Conservation (phyloP, 1,284 basidiomycete genomes). For the Golubevia sp. region DNA sequence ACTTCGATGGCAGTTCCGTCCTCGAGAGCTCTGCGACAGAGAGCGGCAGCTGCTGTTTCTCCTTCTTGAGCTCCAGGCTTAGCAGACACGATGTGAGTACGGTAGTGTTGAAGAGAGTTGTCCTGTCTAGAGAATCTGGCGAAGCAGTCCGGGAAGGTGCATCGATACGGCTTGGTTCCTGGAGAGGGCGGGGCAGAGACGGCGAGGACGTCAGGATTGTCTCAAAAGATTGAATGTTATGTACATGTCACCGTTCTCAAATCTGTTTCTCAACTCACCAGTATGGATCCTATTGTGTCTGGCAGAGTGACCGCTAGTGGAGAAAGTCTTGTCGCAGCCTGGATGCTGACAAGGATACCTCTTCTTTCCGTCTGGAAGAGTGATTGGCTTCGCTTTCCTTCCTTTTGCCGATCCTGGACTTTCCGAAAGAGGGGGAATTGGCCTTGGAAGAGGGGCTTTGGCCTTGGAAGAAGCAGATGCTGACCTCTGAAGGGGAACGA, state of each 20-base stretch:
- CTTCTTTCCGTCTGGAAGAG: constrained; percentile 62
- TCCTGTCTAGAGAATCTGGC: constrained; percentile 59
- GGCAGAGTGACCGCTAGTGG: constrained; percentile 80
- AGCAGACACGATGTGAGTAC: constrained; percentile 51
- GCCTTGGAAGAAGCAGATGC: no score
- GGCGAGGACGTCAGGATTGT: no score
- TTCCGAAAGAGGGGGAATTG: no score
- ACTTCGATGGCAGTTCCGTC: constrained; percentile 55
- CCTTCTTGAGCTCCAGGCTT: constrained; percentile 25
- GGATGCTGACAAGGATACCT: constrained; percentile 67
- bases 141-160: constrained; percentile 57
- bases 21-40: constrained; percentile 41
- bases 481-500: no score
- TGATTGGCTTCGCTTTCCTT: no score
- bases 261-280: constrained; percentile 78
- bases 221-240: no score
- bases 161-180: constrained; percentile 52
- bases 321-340: constrained; percentile 75
- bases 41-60: constrained; percentile 34
- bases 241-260: no score
- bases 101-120: constrained; percentile 59
- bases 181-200: not conserved
- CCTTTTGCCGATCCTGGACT: no score
- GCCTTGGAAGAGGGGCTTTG: no score
- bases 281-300: constrained; percentile 79